Conservation (phyloP, 305 asterid genomes). For the Fraxinus latifolia region DNA sequence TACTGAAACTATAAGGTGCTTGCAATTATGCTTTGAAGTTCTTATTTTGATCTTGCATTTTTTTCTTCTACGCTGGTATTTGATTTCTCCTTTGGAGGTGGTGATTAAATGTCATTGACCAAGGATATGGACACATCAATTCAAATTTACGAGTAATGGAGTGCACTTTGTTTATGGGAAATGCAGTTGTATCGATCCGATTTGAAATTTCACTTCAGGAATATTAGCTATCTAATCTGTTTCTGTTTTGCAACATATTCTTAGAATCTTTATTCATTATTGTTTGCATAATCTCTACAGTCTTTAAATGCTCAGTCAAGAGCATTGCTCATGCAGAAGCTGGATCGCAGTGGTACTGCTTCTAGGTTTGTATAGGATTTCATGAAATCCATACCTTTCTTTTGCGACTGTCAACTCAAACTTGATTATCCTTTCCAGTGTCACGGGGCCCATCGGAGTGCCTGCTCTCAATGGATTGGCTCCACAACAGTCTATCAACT, state of each 20-base stretch:
- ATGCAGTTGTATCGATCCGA: not conserved
- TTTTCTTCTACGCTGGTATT: not conserved
- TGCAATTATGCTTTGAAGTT: not conserved
- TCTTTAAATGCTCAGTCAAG: conserved; percentile 93
- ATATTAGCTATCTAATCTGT: not conserved
- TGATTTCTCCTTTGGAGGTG: not conserved
- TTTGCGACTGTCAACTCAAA: not conserved
- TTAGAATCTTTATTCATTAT: not conserved
- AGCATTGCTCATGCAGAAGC: conserved; percentile 90
- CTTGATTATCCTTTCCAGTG: conserved; percentile 39
- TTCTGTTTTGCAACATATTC: not conserved
- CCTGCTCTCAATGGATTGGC: conserved; percentile 67
- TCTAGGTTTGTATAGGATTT: conserved; percentile 50
- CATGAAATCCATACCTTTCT: conserved; percentile 14
- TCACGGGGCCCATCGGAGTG: conserved; percentile 62
- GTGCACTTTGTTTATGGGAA: not conserved
- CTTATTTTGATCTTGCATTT: not conserved
- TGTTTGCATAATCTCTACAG: conserved; percentile 36
- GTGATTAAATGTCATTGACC: not conserved
- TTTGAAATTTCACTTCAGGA: not conserved
- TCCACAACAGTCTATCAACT: conserved; percentile 51
- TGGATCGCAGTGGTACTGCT: conserved; percentile 88
- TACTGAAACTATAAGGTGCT: not conserved
- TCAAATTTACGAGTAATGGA: not conserved
- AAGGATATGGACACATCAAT: not conserved